Evolutionary conservation across 139 green algal genomes (phyloP).

Genomic region (Coelastrella sp.): DNA sequence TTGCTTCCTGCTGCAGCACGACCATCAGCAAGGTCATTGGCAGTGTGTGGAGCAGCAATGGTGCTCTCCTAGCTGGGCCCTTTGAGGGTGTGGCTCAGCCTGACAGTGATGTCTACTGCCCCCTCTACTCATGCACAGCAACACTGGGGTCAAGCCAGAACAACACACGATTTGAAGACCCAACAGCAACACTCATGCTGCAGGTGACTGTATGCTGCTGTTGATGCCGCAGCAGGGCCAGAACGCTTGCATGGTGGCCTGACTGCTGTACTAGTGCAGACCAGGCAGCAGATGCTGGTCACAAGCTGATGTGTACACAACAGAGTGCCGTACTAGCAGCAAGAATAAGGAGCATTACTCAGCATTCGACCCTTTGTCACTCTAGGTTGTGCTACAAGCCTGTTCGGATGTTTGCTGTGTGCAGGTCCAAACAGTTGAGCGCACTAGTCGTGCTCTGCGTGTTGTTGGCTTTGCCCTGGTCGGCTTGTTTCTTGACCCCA

Average conservation of each 20-base stretch:
- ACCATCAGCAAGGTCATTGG: conserved; percentile 70
- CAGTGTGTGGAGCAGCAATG: conserved; percentile 55
- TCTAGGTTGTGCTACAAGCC: too few relatives aligned
- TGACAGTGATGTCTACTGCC: conserved; percentile 56
- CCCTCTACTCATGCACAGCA: conserved; percentile 30
- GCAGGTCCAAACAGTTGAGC: conserved; percentile 65
- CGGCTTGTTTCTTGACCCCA: conserved; percentile 68
- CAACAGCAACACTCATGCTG: conserved; percentile 48
- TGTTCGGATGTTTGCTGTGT: background rate
- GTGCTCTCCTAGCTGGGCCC: conserved; percentile 50
- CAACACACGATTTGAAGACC: conserved; percentile 29
- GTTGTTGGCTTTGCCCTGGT: conserved; percentile 73
- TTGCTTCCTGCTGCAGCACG: conserved; percentile 52
- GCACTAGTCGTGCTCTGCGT: conserved; percentile 41
- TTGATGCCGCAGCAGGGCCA: too few relatives aligned
- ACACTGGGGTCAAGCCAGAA: conserved; percentile 8
- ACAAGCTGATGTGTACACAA: too few relatives aligned
- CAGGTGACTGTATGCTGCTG: background rate
- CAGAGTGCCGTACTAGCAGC: too few relatives aligned
- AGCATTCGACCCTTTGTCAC: too few relatives aligned
- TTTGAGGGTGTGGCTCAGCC: conserved; percentile 61
- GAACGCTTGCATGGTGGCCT: too few relatives aligned
- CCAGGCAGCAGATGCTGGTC: too few relatives aligned
- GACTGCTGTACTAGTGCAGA: too few relatives aligned
- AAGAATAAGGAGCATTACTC: too few relatives aligned